Evolutionary conservation across 495 filamentous ascomycete species (phyloP).

Genomic region (Aspergillus coremiiformis): DNA sequence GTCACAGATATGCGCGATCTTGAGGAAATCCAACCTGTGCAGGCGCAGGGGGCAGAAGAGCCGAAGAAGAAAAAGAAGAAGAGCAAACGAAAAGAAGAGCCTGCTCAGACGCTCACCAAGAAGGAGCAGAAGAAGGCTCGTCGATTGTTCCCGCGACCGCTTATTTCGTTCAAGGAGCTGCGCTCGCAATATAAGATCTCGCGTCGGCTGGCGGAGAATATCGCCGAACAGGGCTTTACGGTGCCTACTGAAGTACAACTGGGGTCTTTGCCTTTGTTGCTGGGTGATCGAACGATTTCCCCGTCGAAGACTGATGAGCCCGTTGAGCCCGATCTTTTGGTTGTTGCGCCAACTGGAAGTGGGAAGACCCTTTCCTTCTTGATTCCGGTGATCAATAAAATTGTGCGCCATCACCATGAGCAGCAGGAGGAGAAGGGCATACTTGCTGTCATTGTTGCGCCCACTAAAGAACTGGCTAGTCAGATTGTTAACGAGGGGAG

Average conservation of each 20-base stretch:
- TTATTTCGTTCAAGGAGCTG: slow-evolving; percentile 70
- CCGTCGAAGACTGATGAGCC: slow-evolving; percentile 8
- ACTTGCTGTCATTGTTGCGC: slow-evolving; percentile 67
- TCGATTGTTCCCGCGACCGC: slow-evolving; percentile 64
- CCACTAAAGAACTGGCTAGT: slow-evolving; percentile 82
- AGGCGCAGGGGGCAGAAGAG: slow-evolving; percentile 38
- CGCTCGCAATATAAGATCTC: slow-evolving; percentile 62
- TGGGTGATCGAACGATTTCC: slow-evolving; percentile 35
- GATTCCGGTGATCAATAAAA: slow-evolving; percentile 72
- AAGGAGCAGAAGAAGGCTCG: slow-evolving; percentile 46
- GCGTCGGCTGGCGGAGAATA: slow-evolving; percentile 62
- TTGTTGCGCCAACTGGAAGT: slow-evolving; percentile 89
- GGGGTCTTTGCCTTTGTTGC: slow-evolving; percentile 69
- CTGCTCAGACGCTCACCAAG: slow-evolving; percentile 35
- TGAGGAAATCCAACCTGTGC: slow-evolving; percentile 30
- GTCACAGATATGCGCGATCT: slow-evolving; percentile 58
- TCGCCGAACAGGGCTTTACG: slow-evolving; percentile 74
- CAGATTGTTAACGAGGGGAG: slow-evolving; percentile 91
- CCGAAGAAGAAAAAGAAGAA: slow-evolving; percentile 49
- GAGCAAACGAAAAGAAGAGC: slow-evolving; percentile 41
- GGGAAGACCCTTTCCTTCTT: slow-evolving; percentile 95
- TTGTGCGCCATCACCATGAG: slow-evolving; percentile 48
- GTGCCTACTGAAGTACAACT: slow-evolving; percentile 92
- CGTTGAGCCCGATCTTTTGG: slow-evolving; percentile 62
- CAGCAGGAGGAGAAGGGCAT: slow-evolving; percentile 45